A percentile compares a stretch with the other conserved stretches of the same genome.
These are phyloP conservation scores for Candida coquimbonensis DNA, from an alignment of 805 yeast species.

Conservation along the genomic window DNA sequence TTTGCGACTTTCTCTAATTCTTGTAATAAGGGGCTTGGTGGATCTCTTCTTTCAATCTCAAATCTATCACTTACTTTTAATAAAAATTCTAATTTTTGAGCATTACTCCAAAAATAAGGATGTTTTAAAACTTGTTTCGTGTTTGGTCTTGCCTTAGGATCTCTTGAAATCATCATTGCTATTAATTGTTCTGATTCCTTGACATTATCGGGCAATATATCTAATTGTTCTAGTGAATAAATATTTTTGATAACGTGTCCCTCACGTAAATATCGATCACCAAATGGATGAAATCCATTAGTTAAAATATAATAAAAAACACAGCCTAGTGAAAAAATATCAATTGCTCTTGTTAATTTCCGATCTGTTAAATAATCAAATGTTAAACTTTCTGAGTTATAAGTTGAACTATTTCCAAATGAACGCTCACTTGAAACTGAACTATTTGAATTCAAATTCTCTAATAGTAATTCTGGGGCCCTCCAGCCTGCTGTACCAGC, in stretches of 20 bases:
- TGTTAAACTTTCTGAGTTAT: constrained; percentile 26
- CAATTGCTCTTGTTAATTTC: constrained; percentile 81
- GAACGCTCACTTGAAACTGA: constrained; percentile 20
- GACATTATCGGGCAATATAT: constrained; percentile 29
- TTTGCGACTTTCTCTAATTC: constrained; percentile 47
- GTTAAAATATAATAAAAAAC: constrained; percentile 83
- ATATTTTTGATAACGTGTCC: constrained; percentile 75
- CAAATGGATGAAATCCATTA: constrained; percentile 88
- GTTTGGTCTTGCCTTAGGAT: constrained; percentile 68
- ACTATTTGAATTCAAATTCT: constrained; percentile 21
- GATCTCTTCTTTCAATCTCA: constrained; percentile 78
- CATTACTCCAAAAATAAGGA: constrained; percentile 80
- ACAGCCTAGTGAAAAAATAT: constrained; percentile 91
- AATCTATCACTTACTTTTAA: constrained; percentile 86
- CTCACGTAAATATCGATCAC: constrained; percentile 83
- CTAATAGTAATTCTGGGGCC: constrained; percentile 79
- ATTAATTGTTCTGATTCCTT: constrained; percentile 72
- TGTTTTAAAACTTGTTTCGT: constrained; percentile 65
- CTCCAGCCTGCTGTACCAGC: constrained; percentile 99
- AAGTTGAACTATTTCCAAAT: constrained; percentile 2
- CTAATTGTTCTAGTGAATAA: constrained; percentile 27
- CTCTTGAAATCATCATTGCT: constrained; percentile 56
- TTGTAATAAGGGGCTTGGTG: constrained; percentile 55
- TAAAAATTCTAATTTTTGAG: constrained; percentile 74
- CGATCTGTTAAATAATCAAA: constrained; percentile 39